Percentiles rank a stretch among this genome's conserved stretches.
These are phyloP conservation scores for rapeseed (Brassica napus) DNA, from an alignment of 345 rosid species.

Conservation along the genomic window Da-Ae NC_063437.1:18910501-18911000, in stretches of 20 bases:
- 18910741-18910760: slow-evolving; percentile 78
- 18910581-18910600: slow-evolving; percentile 75
- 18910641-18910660: too few species aligned
- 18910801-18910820: background rate
- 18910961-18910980: slow-evolving; percentile 95
- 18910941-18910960: slow-evolving; percentile 43
- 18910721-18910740: slow-evolving; percentile 76
- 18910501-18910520: slow-evolving; percentile 55
- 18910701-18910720: slow-evolving; percentile 88
- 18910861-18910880: slow-evolving; percentile 96
- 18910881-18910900: slow-evolving; percentile 60
- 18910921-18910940: background rate
- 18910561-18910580: slow-evolving; percentile 98
- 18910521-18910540: slow-evolving; percentile 78
- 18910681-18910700: slow-evolving; percentile 94
- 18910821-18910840: slow-evolving; percentile 90
- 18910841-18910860: slow-evolving; percentile 99
- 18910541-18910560: slow-evolving; percentile 97
- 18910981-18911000: slow-evolving; percentile 62
- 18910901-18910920: background rate
- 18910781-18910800: background rate
- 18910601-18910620: slow-evolving; percentile 2
- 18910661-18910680: slow-evolving; percentile 39
- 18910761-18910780: background rate
- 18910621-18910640: background rate